Conservation (phyloP, 1,284 basidiomycete genomes). For the Cyathus olla region DNA sequence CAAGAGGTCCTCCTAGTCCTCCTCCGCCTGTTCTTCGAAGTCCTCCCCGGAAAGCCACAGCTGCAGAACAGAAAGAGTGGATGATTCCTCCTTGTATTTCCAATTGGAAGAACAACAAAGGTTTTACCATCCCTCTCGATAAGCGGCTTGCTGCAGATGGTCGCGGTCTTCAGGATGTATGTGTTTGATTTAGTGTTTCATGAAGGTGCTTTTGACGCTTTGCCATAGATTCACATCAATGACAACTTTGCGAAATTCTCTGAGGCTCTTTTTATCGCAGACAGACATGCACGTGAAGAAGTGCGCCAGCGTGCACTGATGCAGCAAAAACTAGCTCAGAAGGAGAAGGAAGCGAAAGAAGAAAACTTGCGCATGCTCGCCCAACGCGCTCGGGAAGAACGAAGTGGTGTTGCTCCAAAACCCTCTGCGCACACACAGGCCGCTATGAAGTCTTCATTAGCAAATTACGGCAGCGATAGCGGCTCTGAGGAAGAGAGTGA, state of each 20-base stretch:
- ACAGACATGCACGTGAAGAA: constrained; percentile 97
- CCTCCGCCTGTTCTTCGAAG: constrained; percentile 97
- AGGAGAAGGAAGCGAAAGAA: constrained; percentile 98
- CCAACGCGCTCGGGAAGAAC: constrained; percentile 95
- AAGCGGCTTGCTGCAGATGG: constrained; percentile 99
- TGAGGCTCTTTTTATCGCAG: constrained; percentile 96
- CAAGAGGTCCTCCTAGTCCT: constrained; percentile 93
- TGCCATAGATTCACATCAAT: constrained; percentile 90
- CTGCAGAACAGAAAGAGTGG: constrained; percentile 99
- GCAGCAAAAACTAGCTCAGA: constrained; percentile 98
- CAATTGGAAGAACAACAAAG: constrained; percentile 99
- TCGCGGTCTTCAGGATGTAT: constrained; percentile 95
- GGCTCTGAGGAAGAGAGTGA: constrained; percentile 48
- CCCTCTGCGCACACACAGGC: constrained; percentile 70
- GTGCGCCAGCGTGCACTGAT: constrained; percentile 96
- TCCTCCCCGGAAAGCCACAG: constrained; percentile 96
- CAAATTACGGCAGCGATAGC: constrained; percentile 87
- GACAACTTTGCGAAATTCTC: constrained; percentile 99
- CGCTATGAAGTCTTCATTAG: constrained; percentile 82
- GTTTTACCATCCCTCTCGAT: constrained; percentile 98
- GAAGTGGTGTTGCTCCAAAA: constrained; percentile 79
- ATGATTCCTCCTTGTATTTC: constrained; percentile 99
- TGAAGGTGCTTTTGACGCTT: constrained; percentile 12
- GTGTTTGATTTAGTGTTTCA: constrained; percentile 38
- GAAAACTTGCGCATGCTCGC: constrained; percentile 95